A percentile compares a stretch with the other conserved stretches of the same genome.
Conservation (phyloP, 139 green algal species). For the Pleodorina starrii region DNA sequence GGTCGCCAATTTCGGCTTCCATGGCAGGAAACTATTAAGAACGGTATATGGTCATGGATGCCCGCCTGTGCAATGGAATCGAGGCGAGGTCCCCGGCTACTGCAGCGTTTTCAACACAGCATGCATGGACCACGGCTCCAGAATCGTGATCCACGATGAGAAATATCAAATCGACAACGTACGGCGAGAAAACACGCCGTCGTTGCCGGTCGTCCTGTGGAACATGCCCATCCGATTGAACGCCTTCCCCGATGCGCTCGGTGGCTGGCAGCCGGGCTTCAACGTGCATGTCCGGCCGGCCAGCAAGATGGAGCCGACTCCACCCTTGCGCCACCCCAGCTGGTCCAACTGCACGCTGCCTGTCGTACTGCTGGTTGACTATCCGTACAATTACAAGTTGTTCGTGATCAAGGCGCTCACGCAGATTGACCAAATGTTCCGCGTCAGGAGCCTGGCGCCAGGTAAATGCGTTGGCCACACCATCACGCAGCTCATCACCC, state of each 20-base stretch:
- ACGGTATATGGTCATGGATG: background rate
- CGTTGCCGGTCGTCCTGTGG: background rate
- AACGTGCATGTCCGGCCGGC: background rate
- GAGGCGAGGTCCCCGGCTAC: background rate
- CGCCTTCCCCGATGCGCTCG: constrained; percentile 4
- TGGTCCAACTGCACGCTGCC: constrained; percentile 36
- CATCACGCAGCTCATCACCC: too few species aligned
- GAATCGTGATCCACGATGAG: background rate
- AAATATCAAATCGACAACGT: constrained; percentile 35
- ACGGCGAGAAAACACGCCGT: background rate
- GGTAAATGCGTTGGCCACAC: background rate
- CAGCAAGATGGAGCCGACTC: constrained; percentile 29
- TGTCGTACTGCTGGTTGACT: background rate
- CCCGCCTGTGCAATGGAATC: constrained; percentile 8
- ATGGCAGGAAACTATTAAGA: background rate
- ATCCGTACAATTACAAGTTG: constrained; percentile 19
- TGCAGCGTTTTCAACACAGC: background rate
- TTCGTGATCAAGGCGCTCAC: constrained; percentile 1
- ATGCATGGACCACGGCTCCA: constrained; percentile 22
- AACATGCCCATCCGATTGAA: background rate
- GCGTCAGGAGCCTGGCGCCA: background rate
- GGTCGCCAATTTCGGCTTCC: too few species aligned
- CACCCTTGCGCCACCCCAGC: background rate
- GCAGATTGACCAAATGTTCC: constrained; percentile 10
- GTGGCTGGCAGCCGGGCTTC: constrained; percentile 24